Evolutionary conservation across 108 stramenopile species (phyloP).

Genomic region (Skeletonema menzelii): DNA sequence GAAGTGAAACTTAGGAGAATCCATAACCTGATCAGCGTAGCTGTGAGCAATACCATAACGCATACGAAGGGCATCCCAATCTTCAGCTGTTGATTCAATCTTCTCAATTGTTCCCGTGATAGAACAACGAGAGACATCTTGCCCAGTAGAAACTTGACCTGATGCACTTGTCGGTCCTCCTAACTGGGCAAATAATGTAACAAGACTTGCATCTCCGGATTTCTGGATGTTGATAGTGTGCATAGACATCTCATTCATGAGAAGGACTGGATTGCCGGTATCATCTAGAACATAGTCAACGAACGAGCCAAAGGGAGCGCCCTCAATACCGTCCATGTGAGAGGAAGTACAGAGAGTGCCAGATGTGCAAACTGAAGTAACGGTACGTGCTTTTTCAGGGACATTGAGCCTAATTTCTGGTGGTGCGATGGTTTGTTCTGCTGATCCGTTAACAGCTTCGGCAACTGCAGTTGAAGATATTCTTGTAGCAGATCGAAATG

Average conservation of each 20-base stretch:
- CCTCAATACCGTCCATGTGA: conserved; percentile 75
- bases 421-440: conserved; percentile 19
- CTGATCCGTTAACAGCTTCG: conserved; percentile 34
- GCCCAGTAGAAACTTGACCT: conserved; percentile 49
- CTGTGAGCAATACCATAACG: conserved; percentile 89
- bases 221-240: conserved; percentile 93
- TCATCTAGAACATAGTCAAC: conserved; percentile 98
- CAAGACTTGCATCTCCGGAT: conserved; percentile 45
- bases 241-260: conserved; percentile 94
- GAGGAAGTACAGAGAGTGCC: conserved; percentile 88
- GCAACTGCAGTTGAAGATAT: conserved; percentile 39
- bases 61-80: conserved; percentile 88
- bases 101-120: conserved; percentile 83
- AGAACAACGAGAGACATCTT: conserved; percentile 93
- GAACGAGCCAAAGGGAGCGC: conserved; percentile 93
- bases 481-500: conserved; percentile 26
- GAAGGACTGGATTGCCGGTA: conserved; percentile 89
- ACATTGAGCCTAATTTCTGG: conserved; percentile 77
- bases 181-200: conserved; percentile 84
- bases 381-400: conserved; percentile 87
- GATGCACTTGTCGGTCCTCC: conserved; percentile 28
- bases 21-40: conserved; percentile 96
- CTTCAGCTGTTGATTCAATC: conserved; percentile 68
- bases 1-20: conserved; percentile 92
- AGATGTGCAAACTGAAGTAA: conserved; percentile 79